Conservation (phyloP, 805 yeast genomes). For the Scheffersomyces lignosus region DNA sequence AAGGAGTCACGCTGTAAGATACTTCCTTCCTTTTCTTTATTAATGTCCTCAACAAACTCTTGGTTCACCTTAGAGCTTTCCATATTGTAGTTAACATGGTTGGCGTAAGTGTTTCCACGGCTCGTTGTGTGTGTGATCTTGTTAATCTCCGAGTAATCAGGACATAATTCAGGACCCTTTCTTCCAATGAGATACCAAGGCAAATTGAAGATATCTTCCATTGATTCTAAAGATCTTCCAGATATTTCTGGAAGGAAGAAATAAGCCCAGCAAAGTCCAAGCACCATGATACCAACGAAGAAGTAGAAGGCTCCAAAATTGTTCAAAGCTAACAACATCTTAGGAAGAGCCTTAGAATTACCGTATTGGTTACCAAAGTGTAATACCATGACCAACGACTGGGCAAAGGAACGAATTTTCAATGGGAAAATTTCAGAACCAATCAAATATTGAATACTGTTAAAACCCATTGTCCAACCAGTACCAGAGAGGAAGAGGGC, state of each 20-base stretch:
- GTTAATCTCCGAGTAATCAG: slow-evolving; percentile 25
- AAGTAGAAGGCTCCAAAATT: slow-evolving; percentile 24
- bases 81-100: slow-evolving; percentile 8
- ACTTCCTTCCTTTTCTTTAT: slow-evolving; percentile 2
- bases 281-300: slow-evolving; percentile 17
- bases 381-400: slow-evolving; percentile 23
- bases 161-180: slow-evolving; percentile 23
- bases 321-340: slow-evolving; percentile 21
- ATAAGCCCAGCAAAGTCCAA: slow-evolving; percentile 23
- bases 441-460: slow-evolving; percentile 22
- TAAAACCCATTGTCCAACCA: slow-evolving; percentile 27
- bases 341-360: slow-evolving; percentile 25
- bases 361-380: slow-evolving; percentile 28
- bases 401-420: slow-evolving; percentile 24
- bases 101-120: slow-evolving; percentile 7
- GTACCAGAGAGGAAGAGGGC: slow-evolving; percentile 23
- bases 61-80: slow-evolving; percentile 6
- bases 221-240: slow-evolving; percentile 25
- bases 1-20: background rate
- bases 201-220: slow-evolving; percentile 26
- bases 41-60: slow-evolving; percentile 8
- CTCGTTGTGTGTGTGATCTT: slow-evolving; percentile 12
- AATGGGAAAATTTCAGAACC: slow-evolving; percentile 26
- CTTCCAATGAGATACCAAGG: slow-evolving; percentile 29
- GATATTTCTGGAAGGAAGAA: slow-evolving; percentile 25